These are phyloP conservation scores for Tagetes erecta DNA, from an alignment of 129 eudicot genomes.

Conservation along the genomic window DNA sequence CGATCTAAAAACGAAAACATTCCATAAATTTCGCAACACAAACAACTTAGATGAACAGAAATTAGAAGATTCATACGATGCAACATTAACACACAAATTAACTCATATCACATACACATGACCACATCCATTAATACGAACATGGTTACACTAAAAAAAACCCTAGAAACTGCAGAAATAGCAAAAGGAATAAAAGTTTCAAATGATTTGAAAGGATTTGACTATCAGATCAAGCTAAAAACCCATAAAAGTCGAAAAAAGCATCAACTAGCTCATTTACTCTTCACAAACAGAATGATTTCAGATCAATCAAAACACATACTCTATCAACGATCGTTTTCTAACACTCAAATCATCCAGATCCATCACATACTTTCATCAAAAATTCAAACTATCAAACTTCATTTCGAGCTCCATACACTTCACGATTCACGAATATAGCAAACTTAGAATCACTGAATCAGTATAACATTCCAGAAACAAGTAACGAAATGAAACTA, in stretches of 20 bases:
- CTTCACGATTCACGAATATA: neutral
- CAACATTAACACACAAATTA: neutral
- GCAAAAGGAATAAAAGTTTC: too few species aligned
- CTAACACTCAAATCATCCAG: neutral
- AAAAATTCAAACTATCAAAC: neutral
- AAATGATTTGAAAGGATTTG: too few species aligned
- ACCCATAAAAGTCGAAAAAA: neutral
- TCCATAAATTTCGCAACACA: neutral
- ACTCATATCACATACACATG: neutral
- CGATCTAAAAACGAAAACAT: neutral
- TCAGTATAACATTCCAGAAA: neutral
- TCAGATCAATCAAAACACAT: constrained; percentile 13
- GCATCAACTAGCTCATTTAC: constrained; percentile 12
- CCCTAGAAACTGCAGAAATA: neutral
- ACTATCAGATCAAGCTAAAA: too few species aligned
- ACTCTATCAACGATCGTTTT: constrained; percentile 1
- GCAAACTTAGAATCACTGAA: neutral
- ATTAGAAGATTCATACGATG: neutral
- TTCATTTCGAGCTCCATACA: neutral
- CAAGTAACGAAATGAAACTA: neutral
- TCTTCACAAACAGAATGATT: constrained; percentile 22
- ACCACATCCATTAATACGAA: neutral
- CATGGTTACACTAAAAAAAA: neutral
- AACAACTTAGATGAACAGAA: constrained; percentile 23
- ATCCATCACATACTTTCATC: neutral